Base-by-base conservation (phyloP, 768 basidiomycete genomes). In the Roridomyces roridus region DNA sequence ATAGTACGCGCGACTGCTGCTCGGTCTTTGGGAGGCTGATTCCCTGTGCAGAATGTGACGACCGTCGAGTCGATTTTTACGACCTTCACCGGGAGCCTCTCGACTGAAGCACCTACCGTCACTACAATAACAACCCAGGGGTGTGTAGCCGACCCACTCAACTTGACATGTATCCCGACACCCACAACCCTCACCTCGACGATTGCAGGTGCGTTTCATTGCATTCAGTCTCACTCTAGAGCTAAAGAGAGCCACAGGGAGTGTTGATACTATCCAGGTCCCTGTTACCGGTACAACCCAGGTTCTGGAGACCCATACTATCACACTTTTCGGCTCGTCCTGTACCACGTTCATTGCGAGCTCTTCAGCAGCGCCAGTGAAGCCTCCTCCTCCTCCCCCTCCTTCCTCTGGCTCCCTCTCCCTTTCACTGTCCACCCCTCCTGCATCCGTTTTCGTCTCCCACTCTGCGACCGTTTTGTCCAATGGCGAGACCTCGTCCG, bases 301-400 rank as follows among this genome's bases (percentile, higher is more conserved):
- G 3, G 58, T 77, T 29, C 73, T 66, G 12, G 51, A 62, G 23
- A 64, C 74, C 8, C 68, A 71, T 8, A 71, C 72, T 4, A 59
- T 68, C 29, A 84, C 83, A 7, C 63, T 82, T 34, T 82, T 75
- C 55, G 76, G 74, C 7, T 60, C 79, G 17, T 78, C 77, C 29
- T 68, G 73, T 36, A 63, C 65, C 9, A 65, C n/a, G n/a, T n/a
- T 59, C n/a, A 66, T 59, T 40, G 37, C 67, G 44, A 55, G 57
- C 57, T 23, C 65, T 8, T 15, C 55, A 37, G 26, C 62, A 21
- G 21, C 31, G 26, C 29, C 53, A 41, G 10, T 56, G 61, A 35
- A 23, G 55, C 28, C 21, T 53, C 25, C 36, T 63, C 51, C 24
- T 57, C 26, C 25, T 58, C 47, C 47, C 31, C 45, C 64, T 4